Percentiles rank a stretch among this genome's conserved stretches.
These are phyloP conservation scores for Escovopsis sp. DNA, from an alignment of 2,329 filamentous ascomycete genomes.

Conservation along the genomic window DNA sequence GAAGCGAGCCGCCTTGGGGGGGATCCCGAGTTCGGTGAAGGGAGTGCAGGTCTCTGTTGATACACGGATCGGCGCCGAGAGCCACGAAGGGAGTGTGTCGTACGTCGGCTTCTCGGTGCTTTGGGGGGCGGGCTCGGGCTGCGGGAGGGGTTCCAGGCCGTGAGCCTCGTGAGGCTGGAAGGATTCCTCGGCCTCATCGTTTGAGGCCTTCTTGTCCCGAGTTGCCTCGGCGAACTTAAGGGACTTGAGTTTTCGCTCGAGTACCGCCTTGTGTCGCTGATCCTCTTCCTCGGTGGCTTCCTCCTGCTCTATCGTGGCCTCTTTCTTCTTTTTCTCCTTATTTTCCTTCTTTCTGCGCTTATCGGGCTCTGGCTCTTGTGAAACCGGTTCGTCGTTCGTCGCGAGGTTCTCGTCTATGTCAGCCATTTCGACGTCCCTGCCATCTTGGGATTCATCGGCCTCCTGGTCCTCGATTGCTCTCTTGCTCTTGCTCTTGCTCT, in stretches of 20 bases:
- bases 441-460: neutral
- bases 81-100: constrained; percentile 67
- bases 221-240: constrained; percentile 30
- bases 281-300: constrained; percentile 15
- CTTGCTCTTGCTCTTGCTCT: neutral
- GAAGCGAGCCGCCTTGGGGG: constrained; percentile 41
- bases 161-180: constrained; percentile 27
- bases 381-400: neutral
- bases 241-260: constrained; percentile 42
- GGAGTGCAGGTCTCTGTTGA: constrained; percentile 41
- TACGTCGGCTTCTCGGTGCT: constrained; percentile 49
- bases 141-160: constrained; percentile 68
- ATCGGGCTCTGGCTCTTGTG: constrained; percentile 4
- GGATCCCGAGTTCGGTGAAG: constrained; percentile 51
- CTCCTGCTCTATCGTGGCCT: constrained; percentile 7
- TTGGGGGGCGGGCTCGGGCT: constrained; percentile 50
- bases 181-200: constrained; percentile 23
- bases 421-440: constrained; percentile 4
- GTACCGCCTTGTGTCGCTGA: constrained; percentile 32
- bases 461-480: neutral
- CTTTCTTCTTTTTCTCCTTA: constrained; percentile 19
- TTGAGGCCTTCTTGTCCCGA: constrained; percentile 16
- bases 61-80: constrained; percentile 59
- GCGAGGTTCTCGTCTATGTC: neutral
- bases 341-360: constrained; percentile 6